These are phyloP conservation scores for Panicum hallii DNA, from an alignment of 202 grass and related monocot genomes.

Conservation along the genomic window DNA sequence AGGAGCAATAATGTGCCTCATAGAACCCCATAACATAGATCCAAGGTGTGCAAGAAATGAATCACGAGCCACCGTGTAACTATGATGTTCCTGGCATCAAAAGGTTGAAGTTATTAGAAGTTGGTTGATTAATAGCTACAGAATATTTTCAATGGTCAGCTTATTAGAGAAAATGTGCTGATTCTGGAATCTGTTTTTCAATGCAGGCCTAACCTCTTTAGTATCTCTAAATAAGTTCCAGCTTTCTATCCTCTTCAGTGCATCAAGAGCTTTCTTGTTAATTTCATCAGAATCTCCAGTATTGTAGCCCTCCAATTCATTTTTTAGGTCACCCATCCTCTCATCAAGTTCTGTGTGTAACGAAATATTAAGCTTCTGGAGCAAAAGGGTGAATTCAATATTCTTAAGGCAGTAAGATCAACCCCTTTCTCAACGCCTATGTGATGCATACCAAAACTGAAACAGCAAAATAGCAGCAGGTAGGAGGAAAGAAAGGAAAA, in stretches of 20 bases:
- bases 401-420: not conserved
- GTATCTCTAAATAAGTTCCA: conserved; percentile 93
- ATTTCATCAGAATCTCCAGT: conserved; percentile 81
- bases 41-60: conserved; percentile 96
- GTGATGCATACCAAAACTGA: not conserved
- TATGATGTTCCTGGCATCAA: conserved; percentile 65
- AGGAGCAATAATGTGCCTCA: conserved; percentile 96
- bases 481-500: not conserved
- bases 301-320: conserved; percentile 77
- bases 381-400: not conserved
- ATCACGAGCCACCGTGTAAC: conserved; percentile 87
- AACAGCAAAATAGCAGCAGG: not conserved
- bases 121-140: conserved; percentile 19
- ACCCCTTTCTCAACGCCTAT: not conserved
- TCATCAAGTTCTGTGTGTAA: conserved; percentile 76
- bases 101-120: conserved; percentile 17
- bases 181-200: conserved; percentile 11
- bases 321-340: conserved; percentile 93
- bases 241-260: conserved; percentile 87
- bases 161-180: conserved; percentile 23
- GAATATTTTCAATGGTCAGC: not conserved
- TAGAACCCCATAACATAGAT: conserved; percentile 82
- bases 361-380: conserved; percentile 22
- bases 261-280: conserved; percentile 95
- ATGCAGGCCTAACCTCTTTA: conserved; percentile 54